Conservation (phyloP, 2,329 filamentous ascomycete species). For the Aspergillus luchuensis region DNA sequence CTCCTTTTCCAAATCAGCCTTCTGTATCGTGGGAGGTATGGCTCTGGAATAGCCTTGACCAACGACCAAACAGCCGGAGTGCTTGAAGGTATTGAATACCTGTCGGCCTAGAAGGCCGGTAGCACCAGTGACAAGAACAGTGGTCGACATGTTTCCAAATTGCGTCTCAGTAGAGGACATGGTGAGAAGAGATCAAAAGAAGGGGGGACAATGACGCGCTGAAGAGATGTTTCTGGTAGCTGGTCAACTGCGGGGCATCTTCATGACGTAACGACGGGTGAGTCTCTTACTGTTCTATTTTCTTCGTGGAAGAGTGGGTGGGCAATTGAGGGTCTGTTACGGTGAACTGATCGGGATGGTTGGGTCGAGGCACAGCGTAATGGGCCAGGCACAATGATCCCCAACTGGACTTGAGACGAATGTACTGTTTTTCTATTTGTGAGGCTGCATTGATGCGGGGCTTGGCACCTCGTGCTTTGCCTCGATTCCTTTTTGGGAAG, state of each 20-base stretch:
- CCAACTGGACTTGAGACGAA: neutral
- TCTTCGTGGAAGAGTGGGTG: neutral
- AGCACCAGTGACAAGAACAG: conserved; percentile 77
- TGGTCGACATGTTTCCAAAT: conserved; percentile 44
- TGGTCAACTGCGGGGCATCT: conserved; percentile 15
- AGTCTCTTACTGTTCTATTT: neutral
- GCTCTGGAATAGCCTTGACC: conserved; percentile 76
- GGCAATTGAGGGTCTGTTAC: neutral
- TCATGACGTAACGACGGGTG: conserved; percentile 22
- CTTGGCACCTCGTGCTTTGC: neutral
- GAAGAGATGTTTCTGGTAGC: conserved; percentile 2
- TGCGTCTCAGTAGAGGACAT: conserved; percentile 9
- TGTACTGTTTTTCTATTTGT: too few relatives aligned
- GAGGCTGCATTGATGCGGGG: neutral
- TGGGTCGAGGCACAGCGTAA: neutral
- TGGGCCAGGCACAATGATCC: neutral
- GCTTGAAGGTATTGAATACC: conserved; percentile 70
- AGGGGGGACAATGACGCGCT: conserved; percentile 4
- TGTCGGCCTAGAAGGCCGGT: conserved; percentile 82
- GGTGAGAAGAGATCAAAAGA: conserved; percentile 7
- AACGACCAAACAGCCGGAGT: conserved; percentile 67
- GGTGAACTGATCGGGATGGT: neutral
- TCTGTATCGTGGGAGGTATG: conserved; percentile 67
- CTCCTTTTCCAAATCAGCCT: conserved; percentile 53
- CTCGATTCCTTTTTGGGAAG: neutral